Evolutionary conservation across 2,329 filamentous ascomycete genomes (phyloP).

Genomic region (Lachnellula arida): DNA sequence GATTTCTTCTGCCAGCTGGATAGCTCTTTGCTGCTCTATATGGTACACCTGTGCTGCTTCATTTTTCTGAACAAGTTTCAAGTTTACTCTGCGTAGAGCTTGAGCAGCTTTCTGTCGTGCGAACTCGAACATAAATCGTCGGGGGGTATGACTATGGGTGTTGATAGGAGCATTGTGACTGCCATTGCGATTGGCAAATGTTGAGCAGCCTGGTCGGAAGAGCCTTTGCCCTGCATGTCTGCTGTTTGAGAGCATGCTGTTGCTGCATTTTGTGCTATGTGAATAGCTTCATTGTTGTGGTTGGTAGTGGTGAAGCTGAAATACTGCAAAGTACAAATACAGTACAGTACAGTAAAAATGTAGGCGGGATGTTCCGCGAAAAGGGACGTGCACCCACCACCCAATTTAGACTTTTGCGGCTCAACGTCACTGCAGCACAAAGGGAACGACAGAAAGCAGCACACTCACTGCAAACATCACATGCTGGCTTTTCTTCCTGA

Average conservation of each 20-base stretch:
- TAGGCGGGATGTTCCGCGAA: not conserved
- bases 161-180: not conserved
- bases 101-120: not conserved
- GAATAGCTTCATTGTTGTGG: constrained; percentile 14
- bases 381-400: not conserved
- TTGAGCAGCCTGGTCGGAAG: constrained; percentile 1
- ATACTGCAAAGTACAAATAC: not conserved
- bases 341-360: not conserved
- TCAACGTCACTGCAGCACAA: not conserved
- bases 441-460: not conserved
- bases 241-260: constrained; percentile 11
- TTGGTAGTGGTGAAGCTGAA: not conserved
- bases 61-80: no score
- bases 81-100: no score
- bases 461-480: not conserved
- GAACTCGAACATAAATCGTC: not conserved
- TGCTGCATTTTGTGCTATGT: constrained; percentile 13
- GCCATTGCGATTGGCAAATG: not conserved
- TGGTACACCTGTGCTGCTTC: no score
- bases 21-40: not conserved
- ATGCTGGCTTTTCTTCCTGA: no score
- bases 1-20: not conserved
- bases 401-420: not conserved
- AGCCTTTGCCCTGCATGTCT: constrained; percentile 6
- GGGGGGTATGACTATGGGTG: not conserved